Conservation (phyloP, 352 stramenopile species). For the Globisporangium heterothallicum region DNA sequence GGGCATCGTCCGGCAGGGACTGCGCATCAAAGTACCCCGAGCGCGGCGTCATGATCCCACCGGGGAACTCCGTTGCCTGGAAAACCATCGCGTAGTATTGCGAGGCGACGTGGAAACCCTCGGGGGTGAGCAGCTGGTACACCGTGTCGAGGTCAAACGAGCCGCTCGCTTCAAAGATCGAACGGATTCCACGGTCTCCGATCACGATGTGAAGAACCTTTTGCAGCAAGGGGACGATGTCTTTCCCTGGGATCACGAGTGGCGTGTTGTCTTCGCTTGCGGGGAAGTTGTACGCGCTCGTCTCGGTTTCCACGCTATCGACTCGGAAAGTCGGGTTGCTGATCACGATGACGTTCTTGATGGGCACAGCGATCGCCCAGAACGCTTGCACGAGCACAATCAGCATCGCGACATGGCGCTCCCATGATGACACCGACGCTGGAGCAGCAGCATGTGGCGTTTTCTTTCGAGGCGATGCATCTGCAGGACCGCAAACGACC, state of each 20-base stretch:
- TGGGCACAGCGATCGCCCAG: conserved; percentile 30
- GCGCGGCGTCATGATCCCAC: conserved; percentile 19
- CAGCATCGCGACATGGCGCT: conserved; percentile 13
- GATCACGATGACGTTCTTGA: conserved; percentile 41
- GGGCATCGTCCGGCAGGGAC: conserved; percentile 12
- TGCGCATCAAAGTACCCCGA: conserved; percentile 9
- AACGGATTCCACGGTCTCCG: conserved; percentile 16
- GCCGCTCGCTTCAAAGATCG: conserved; percentile 17
- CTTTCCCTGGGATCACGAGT: conserved; percentile 8
- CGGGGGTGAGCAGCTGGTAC: conserved; percentile 20
- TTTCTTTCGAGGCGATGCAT: no score
- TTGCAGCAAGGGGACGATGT: conserved; percentile 16
- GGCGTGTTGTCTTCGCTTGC: not conserved
- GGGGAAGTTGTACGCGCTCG: conserved; percentile 6
- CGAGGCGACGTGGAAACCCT: conserved; percentile 21
- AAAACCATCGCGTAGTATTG: conserved; percentile 29
- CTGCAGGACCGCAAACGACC: no score
- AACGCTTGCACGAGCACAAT: conserved; percentile 21
- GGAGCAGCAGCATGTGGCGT: no score
- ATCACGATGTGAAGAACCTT: conserved; percentile 18
- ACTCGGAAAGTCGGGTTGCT: conserved; percentile 20
- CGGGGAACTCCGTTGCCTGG: conserved; percentile 33
- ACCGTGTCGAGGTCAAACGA: conserved; percentile 26
- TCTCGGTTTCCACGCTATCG: conserved; percentile 18
- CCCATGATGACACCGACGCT: not conserved